Conservation (phyloP, 345 rosid genomes). For the Pseudoturritis turrita region DNA sequence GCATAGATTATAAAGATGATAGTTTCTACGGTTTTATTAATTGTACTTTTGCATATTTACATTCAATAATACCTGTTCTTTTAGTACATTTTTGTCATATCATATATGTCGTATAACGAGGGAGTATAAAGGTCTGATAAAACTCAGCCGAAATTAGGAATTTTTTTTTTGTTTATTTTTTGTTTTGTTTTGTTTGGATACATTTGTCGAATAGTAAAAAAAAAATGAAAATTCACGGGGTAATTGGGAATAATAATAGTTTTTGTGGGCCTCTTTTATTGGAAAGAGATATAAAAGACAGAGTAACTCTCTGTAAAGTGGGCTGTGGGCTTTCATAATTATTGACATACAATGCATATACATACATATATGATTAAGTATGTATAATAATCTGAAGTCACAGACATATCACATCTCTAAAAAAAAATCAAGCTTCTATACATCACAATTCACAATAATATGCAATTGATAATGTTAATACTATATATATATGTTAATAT, state of each 20-base stretch:
- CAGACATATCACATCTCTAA: slow-evolving; percentile 13
- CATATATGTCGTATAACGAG: slow-evolving; percentile 27
- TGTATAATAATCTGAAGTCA: neutral
- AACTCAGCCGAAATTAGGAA: slow-evolving; percentile 1
- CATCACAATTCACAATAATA: too few relatives aligned
- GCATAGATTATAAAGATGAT: neutral
- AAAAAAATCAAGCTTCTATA: slow-evolving; percentile 6
- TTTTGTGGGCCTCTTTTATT: slow-evolving; percentile 27
- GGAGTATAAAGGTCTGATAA: slow-evolving; percentile 15
- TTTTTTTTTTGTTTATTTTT: neutral
- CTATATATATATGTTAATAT: neutral
- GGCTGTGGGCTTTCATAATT: slow-evolving; percentile 40
- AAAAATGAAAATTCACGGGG: neutral
- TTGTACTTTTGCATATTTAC: slow-evolving; percentile 7
- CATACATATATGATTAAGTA: neutral
- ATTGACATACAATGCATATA: slow-evolving; percentile 4
- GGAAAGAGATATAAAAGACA: slow-evolving; percentile 4
- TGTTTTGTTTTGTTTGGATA: slow-evolving; percentile 2
- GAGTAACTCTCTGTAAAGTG: slow-evolving; percentile 28
- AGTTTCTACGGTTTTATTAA: neutral
- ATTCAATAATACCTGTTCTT: slow-evolving; percentile 18
- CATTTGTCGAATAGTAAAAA: neutral
- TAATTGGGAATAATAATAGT: slow-evolving; percentile 16
- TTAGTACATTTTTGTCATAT: slow-evolving; percentile 23
- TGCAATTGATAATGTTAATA: too few relatives aligned